Conservation (phyloP, 352 stramenopile genomes). For the Phytophthora quininea region DNA sequence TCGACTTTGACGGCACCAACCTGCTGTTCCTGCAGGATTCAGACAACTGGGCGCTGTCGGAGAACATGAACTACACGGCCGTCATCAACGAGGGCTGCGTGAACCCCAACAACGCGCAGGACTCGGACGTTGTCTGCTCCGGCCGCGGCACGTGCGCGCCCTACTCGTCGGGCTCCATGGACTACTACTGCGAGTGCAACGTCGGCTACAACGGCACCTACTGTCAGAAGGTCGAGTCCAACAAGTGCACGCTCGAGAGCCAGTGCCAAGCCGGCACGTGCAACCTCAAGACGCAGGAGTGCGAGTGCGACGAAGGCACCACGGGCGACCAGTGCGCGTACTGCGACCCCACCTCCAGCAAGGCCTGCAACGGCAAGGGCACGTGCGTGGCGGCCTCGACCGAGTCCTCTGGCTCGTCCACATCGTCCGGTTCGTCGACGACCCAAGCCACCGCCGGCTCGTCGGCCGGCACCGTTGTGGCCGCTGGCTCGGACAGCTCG, state of each 20-base stretch:
- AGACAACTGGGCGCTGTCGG: slow-evolving; percentile 57
- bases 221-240: slow-evolving; percentile 76
- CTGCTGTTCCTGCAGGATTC: slow-evolving; percentile 59
- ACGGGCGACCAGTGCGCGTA: slow-evolving; percentile 73
- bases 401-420: slow-evolving; percentile 19
- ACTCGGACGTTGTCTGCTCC: slow-evolving; percentile 78
- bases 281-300: slow-evolving; percentile 66
- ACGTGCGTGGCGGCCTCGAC: slow-evolving; percentile 49
- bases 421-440: slow-evolving; percentile 20
- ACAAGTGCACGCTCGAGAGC: slow-evolving; percentile 68
- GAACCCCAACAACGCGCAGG: slow-evolving; percentile 59
- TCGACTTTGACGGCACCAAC: slow-evolving; percentile 71
- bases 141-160: slow-evolving; percentile 71
- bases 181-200: slow-evolving; percentile 75
- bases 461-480: slow-evolving; percentile 13
- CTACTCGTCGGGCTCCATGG: slow-evolving; percentile 41
- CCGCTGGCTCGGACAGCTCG: slow-evolving; percentile 24
- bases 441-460: slow-evolving; percentile 18
- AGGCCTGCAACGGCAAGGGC: slow-evolving; percentile 67
- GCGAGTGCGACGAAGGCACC: slow-evolving; percentile 65
- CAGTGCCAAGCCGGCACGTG: slow-evolving; percentile 73
- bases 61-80: slow-evolving; percentile 63
- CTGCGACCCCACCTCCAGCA: slow-evolving; percentile 59
- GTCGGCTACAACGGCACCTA: slow-evolving; percentile 80
- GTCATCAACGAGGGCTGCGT: slow-evolving; percentile 64